phyloP scores from a whole-genome alignment of 345 rosid genomes.

The Rhizophora apiculata region DNA sequence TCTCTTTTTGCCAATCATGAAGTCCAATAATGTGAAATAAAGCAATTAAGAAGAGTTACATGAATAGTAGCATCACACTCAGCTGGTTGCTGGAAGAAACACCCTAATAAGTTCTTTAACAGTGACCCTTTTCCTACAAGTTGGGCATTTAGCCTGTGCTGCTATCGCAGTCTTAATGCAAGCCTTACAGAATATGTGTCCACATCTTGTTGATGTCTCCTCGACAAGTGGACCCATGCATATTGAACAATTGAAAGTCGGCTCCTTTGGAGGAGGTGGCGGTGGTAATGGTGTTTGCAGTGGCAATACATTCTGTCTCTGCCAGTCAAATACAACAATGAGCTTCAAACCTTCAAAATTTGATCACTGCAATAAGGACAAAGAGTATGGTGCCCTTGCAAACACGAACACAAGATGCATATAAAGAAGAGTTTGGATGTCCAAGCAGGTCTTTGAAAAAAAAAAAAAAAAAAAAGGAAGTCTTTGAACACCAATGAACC shows the following conservation, averaged over 20 bases:
- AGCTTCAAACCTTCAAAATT: neutral
- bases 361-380: neutral
- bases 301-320: neutral
- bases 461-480: no score
- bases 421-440: no score
- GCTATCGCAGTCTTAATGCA: slow-evolving; percentile 27
- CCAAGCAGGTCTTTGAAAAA: no score
- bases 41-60: neutral
- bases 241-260: slow-evolving; percentile 24
- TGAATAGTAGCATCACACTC: neutral
- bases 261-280: neutral
- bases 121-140: slow-evolving; percentile 24
- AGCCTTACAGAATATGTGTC: slow-evolving; percentile 32
- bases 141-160: slow-evolving; percentile 25
- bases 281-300: neutral
- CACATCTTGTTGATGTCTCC: slow-evolving; percentile 33
- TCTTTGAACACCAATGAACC: no score
- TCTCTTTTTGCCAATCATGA: no score
- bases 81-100: slow-evolving; percentile 20
- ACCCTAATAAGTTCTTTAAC: slow-evolving; percentile 23
- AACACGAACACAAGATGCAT: no score
- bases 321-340: neutral
- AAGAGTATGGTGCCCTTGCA: no score
- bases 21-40: neutral
- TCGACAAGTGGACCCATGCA: slow-evolving; percentile 21